Evolutionary conservation across 108 stramenopile genomes (phyloP), one percentile per base, ranked within the genome.

Genomic region (Discostella pseudostelligera): DNA sequence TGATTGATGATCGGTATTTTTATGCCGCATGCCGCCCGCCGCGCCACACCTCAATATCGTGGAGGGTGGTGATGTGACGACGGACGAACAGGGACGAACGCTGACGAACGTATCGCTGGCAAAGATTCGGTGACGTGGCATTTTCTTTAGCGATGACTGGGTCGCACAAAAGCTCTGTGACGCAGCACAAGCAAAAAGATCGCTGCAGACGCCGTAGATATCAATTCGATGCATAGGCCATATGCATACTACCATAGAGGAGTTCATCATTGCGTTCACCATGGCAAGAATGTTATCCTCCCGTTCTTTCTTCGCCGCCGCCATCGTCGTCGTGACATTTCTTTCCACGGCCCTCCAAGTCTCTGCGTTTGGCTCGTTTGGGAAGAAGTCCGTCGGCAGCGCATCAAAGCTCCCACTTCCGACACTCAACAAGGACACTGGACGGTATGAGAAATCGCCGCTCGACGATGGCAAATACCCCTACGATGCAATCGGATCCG

Each of bases 401-500:
- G 9, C 65, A 10, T 19, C 60, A 29, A 75, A 75, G 16, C 36
- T 67, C 9, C 74, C 75, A 19, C 65, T 76, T 7, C 81, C 81
- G 14, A 78, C 67, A 9, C 69, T 78, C 62, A 60, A 81, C 72
- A 49, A 63, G n/a, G 22, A 40, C 1, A 81, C 81, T 26, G 55
- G 69, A 29, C 48, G 67, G 12, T 81, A 61, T 40, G 62, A 44
- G 39, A 73, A 68, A 42, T 62, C 50, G 0, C 65, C 76, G 45
- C 51, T 57, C 39, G 82, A 80, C 70, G 82, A 83, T 46, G 79
- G 79, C 17, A 46, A 50, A 0, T 68, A 68, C 49, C 80, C 83
- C 60, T 85, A 85, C 64, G 80, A 81, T 26, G 72, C 84, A 29
- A 47, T 83, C 36, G 84, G 84, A 5, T 28, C 84, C 13, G 77